A percentile compares a stretch with the other conserved stretches of the same genome.
phyloP scores from a whole-genome alignment of 495 filamentous ascomycete genomes.

The Echria macrotheca region DNA sequence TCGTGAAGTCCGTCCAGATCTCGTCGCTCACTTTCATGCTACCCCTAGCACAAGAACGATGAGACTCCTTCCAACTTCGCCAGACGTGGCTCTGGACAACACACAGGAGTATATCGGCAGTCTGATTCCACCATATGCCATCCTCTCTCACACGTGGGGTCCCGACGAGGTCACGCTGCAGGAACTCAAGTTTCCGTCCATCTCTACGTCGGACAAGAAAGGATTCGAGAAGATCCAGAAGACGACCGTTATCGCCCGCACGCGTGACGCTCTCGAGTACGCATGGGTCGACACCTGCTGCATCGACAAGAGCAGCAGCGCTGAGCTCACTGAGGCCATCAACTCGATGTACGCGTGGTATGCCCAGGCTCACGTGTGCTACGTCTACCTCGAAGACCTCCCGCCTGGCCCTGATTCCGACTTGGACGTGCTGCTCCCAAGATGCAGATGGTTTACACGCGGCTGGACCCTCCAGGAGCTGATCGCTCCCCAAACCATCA shows the following conservation, averaged over 20 bases:
- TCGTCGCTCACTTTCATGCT: too few species aligned
- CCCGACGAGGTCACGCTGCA: background rate
- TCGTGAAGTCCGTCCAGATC: too few species aligned
- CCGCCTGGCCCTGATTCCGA: background rate
- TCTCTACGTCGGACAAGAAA: background rate
- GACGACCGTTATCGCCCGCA: background rate
- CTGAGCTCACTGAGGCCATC: background rate
- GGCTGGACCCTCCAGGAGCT: constrained; percentile 6
- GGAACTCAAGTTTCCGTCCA: background rate
- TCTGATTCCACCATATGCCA: background rate
- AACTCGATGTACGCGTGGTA: constrained; percentile 8
- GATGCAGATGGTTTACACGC: constrained; percentile 1
- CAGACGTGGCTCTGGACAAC: too few species aligned
- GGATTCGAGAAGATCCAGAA: background rate
- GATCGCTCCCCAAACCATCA: background rate
- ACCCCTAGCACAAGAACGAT: too few species aligned
- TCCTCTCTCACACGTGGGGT: constrained; percentile 2
- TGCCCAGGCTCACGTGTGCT: background rate
- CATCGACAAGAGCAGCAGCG: constrained; percentile 1
- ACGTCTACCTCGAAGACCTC: background rate
- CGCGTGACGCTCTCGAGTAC: background rate
- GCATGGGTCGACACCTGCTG: constrained; percentile 5
- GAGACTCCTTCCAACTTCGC: too few species aligned
- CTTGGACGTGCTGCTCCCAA: background rate
- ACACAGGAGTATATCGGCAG: background rate